phyloP scores from a whole-genome alignment of 108 stramenopile species.

The Chaetoceros muelleri region DNA sequence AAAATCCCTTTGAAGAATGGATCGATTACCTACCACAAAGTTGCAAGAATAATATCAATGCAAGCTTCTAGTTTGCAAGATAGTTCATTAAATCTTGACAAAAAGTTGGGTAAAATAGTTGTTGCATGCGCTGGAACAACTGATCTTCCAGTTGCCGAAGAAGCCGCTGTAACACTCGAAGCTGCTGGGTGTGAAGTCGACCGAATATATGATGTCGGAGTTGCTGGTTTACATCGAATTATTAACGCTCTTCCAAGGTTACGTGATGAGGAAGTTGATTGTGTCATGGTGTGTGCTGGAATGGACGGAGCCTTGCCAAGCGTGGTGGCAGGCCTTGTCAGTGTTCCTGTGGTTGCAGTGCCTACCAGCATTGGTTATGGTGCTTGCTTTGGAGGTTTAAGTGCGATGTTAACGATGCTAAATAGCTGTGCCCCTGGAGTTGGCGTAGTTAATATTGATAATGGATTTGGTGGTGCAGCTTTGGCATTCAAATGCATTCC shows the following conservation, averaged over 20 bases:
- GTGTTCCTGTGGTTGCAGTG: slow-evolving; percentile 86
- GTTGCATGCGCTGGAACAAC: slow-evolving; percentile 88
- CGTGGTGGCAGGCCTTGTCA: slow-evolving; percentile 90
- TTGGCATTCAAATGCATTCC: slow-evolving; percentile 73
- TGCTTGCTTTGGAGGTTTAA: slow-evolving; percentile 80
- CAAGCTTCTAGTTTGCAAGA: slow-evolving; percentile 30
- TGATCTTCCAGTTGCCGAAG: slow-evolving; percentile 83
- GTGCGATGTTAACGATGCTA: slow-evolving; percentile 91
- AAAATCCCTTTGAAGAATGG: slow-evolving; percentile 42
- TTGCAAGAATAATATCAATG: slow-evolving; percentile 58
- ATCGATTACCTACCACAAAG: slow-evolving; percentile 45
- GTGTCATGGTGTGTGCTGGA: slow-evolving; percentile 87
- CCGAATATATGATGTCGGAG: slow-evolving; percentile 88
- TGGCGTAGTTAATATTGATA: slow-evolving; percentile 93
- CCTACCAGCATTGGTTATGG: slow-evolving; percentile 94
- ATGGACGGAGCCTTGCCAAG: slow-evolving; percentile 95
- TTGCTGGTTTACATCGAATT: slow-evolving; percentile 92
- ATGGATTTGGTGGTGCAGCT: slow-evolving; percentile 94
- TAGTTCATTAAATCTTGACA: background rate
- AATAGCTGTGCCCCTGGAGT: slow-evolving; percentile 94
- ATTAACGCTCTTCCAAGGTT: slow-evolving; percentile 59
- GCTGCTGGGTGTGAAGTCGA: slow-evolving; percentile 50
- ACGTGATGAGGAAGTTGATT: slow-evolving; percentile 53
- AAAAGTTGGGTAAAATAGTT: slow-evolving; percentile 22
- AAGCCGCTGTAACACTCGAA: slow-evolving; percentile 72